Percentiles rank a stretch among this genome's conserved stretches.
These are phyloP conservation scores for Gillenia trifoliata DNA, from an alignment of 306 rosid genomes.

Conservation along the genomic window DNA sequence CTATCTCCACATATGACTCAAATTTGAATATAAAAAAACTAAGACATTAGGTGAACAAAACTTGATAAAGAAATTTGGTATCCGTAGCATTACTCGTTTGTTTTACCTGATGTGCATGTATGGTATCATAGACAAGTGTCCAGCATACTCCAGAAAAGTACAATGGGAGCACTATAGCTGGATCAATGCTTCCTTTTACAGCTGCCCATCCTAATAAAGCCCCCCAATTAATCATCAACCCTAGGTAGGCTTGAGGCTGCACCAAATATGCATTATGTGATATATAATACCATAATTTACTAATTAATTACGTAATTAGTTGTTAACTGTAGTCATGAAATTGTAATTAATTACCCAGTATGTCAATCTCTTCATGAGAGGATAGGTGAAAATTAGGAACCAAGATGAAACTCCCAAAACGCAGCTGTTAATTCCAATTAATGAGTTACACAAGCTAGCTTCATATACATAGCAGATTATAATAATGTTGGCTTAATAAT, in stretches of 20 bases:
- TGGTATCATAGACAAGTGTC: conserved; percentile 94
- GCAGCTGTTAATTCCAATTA: conserved; percentile 39
- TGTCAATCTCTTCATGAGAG: conserved; percentile 89
- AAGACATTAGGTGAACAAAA: too few relatives aligned
- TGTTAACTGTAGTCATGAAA: conserved; percentile 12
- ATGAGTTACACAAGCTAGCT: not conserved
- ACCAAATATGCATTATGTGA: conserved; percentile 1
- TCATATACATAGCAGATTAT: not conserved
- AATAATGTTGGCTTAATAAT: not conserved
- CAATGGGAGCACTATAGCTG: conserved; percentile 71
- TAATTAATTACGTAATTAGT: conserved; percentile 10
- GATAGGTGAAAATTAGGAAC: conserved; percentile 85
- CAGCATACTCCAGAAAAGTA: conserved; percentile 81
- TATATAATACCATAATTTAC: not conserved
- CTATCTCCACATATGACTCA: too few relatives aligned
- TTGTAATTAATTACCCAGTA: conserved; percentile 58
- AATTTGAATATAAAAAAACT: too few relatives aligned
- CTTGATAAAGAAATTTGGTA: too few relatives aligned
- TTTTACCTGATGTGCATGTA: conserved; percentile 90
- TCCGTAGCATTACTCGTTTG: too few relatives aligned
- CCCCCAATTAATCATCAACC: conserved; percentile 93
- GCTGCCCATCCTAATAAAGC: conserved; percentile 95
- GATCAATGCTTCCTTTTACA: conserved; percentile 70
- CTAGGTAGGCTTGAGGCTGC: conserved; percentile 96
- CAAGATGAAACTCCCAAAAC: conserved; percentile 84